These are phyloP conservation scores for Apium graveolens DNA, from an alignment of 129 eudicot genomes.

Conservation along the genomic window DNA sequence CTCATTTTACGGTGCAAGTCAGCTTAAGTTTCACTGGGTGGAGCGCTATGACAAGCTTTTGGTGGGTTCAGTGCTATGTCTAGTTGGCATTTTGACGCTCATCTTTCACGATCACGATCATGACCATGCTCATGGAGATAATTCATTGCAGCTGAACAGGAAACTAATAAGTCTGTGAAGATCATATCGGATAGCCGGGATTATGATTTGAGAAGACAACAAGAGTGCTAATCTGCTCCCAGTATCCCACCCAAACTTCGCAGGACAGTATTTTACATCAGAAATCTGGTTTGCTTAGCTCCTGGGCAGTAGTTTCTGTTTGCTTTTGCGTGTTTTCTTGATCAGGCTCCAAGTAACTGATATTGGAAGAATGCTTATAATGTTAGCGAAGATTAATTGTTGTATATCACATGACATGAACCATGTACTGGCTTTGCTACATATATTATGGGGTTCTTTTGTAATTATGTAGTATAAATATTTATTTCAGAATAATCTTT, in stretches of 20 bases:
- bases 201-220: neutral
- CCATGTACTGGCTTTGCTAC: neutral
- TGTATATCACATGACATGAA: neutral
- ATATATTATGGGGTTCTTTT: neutral
- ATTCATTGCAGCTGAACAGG: slow-evolving; percentile 3
- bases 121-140: slow-evolving; percentile 36
- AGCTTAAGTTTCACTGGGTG: slow-evolving; percentile 94
- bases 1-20: slow-evolving; percentile 97
- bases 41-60: slow-evolving; percentile 98
- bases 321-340: neutral
- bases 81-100: slow-evolving; percentile 88
- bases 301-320: neutral
- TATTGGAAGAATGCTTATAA: neutral
- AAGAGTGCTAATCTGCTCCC: neutral
- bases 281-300: neutral
- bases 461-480: neutral
- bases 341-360: neutral
- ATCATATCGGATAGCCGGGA: neutral
- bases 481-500: neutral
- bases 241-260: neutral
- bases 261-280: neutral
- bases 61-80: slow-evolving; percentile 88
- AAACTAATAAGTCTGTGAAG: slow-evolving; percentile 2
- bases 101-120: slow-evolving; percentile 64
- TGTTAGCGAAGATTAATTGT: neutral